Base-by-base conservation (phyloP, 2,329 filamentous ascomycete species). In the Cladosporium oxysporum region DNA sequence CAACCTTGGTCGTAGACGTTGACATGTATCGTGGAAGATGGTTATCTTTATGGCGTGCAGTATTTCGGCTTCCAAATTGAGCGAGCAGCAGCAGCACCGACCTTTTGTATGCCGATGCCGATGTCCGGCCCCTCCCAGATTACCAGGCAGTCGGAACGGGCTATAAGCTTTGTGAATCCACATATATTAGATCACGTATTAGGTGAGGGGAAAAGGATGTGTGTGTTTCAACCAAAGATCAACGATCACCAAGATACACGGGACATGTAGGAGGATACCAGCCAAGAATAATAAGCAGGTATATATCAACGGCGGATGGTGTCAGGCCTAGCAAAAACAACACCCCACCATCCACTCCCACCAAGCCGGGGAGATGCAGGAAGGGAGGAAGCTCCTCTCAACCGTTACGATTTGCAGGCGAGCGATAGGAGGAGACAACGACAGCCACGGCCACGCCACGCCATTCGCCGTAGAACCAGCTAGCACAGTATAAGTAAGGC, bases 401-500 rank as follows among this genome's bases (percentile, higher is more conserved):
- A 55, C 52, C 52, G 52, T 55, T 55, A 33, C 52, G 28, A 31
- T 55, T 55, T 55, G 52, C 31, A 28, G 29, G 52, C n/a, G 52
- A 55, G 14, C 52, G 52, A 55, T 55, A 55, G 52, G 50, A 53
- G 26, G 12, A 37, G 12, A 33, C 23, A 26, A 26, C 23, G 33
- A 52, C 52, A n/a, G 37, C 31, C 55, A 58, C 21, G 10, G n/a
- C 33, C 53, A 58, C 53, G 53, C 53, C 55, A 58, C 53, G 53
- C 53, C 21, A 58, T 58, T 37, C 53, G 18, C 53, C 53, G 53
- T 58, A 58, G 53, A 33, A 57, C 53, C 21, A 58, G 55, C 31
- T 41, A 14, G 55, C n/a, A 35, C n/a, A 33, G 18, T 35, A 33
- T 41, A 58, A 52, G 49, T 37, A 58, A 55, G 52, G 52, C 33